These are phyloP conservation scores for Cryphonectria parasitica DNA, from an alignment of 2,329 filamentous ascomycete genomes.

Conservation along the genomic window DNA sequence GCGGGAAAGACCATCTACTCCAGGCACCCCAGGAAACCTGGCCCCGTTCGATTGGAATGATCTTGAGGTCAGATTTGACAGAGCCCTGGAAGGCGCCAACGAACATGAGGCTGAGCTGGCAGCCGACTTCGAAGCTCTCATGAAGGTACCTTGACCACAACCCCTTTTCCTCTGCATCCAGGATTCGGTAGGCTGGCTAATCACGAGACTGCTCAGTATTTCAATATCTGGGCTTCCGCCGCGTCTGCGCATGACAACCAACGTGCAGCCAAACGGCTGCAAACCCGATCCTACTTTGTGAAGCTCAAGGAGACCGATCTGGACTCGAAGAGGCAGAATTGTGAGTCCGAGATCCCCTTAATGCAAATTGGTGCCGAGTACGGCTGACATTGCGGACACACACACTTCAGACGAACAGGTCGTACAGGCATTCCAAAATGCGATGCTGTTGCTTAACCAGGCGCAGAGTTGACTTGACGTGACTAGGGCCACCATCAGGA, in stretches of 20 bases:
- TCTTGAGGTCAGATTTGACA: slow-evolving; percentile 71
- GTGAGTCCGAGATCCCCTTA: slow-evolving; percentile 54
- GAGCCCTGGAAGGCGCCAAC: slow-evolving; percentile 65
- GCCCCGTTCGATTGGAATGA: slow-evolving; percentile 73
- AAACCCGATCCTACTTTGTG: slow-evolving; percentile 78
- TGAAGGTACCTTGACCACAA: slow-evolving; percentile 55
- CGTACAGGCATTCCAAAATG: slow-evolving; percentile 65
- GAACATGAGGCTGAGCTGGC: slow-evolving; percentile 67
- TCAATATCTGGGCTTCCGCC: slow-evolving; percentile 76
- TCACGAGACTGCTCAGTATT: slow-evolving; percentile 61
- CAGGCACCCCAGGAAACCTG: slow-evolving; percentile 55
- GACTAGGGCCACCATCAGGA: neutral
- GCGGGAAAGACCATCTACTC: slow-evolving; percentile 39
- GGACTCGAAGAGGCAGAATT: slow-evolving; percentile 76
- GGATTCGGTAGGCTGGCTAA: neutral
- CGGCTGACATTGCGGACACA: slow-evolving; percentile 34
- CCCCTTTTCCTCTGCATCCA: neutral
- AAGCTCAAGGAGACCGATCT: slow-evolving; percentile 73
- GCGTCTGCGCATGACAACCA: slow-evolving; percentile 74
- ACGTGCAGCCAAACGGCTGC: slow-evolving; percentile 77
- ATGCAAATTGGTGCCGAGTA: neutral
- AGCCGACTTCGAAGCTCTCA: slow-evolving; percentile 68
- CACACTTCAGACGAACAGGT: slow-evolving; percentile 55
- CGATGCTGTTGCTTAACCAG: slow-evolving; percentile 56
- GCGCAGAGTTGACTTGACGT: slow-evolving; percentile 8